A percentile compares a stretch with the other conserved stretches of the same genome.
phyloP scores from a whole-genome alignment of 148 eudicot species.

The Camellia granthamiana region DNA sequence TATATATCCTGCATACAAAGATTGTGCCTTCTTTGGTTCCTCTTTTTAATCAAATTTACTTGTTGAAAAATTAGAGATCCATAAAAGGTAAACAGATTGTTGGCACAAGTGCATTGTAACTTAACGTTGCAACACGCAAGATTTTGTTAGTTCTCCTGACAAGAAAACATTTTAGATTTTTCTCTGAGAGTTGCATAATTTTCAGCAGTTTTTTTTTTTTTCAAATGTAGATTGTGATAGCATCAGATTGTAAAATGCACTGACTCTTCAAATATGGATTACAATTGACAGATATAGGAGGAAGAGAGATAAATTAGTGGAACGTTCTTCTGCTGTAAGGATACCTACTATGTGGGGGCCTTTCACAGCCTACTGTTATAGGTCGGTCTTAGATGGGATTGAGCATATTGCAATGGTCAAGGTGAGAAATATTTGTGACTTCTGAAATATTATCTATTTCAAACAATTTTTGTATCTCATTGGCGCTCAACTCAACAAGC shows the following conservation, averaged over 20 bases:
- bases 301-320: slow-evolving; percentile 67
- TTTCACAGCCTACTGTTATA: slow-evolving; percentile 70
- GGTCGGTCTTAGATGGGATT: slow-evolving; percentile 79
- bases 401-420: slow-evolving; percentile 96
- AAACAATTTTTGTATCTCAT: not conserved
- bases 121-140: not conserved
- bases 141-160: too few relatives aligned
- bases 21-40: not conserved
- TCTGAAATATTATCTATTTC: not conserved
- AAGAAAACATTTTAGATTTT: not conserved
- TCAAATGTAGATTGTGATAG: slow-evolving; percentile 5
- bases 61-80: not conserved
- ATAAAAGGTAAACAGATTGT: not conserved
- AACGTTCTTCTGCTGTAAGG: slow-evolving; percentile 69
- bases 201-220: not conserved
- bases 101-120: not conserved
- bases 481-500: not conserved
- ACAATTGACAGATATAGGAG: slow-evolving; percentile 69
- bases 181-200: not conserved
- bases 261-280: slow-evolving; percentile 12
- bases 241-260: not conserved
- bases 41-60: not conserved
- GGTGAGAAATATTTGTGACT: slow-evolving; percentile 36
- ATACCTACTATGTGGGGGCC: slow-evolving; percentile 93
- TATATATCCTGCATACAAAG: not conserved